Evolutionary conservation across 352 stramenopile genomes (phyloP).

Genomic region (Phytophthora melonis): DNA sequence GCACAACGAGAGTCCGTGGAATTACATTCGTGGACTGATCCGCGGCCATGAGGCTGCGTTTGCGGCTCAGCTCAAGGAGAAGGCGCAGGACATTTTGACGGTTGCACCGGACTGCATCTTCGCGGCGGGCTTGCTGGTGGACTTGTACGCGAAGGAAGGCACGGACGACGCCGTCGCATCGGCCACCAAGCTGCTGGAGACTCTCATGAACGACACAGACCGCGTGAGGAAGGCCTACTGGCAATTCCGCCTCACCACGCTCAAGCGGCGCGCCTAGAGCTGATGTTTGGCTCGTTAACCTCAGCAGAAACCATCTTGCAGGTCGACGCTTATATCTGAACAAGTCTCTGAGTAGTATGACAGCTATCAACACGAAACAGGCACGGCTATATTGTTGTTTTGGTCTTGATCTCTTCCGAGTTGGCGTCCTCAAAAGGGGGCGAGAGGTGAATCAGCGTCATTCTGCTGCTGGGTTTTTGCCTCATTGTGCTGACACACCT

Average conservation of each 20-base stretch:
- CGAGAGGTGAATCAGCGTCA: slow-evolving; percentile 1
- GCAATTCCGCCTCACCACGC: slow-evolving; percentile 64
- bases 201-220: slow-evolving; percentile 80
- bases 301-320: neutral
- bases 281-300: neutral
- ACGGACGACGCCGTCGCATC: slow-evolving; percentile 48
- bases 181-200: slow-evolving; percentile 68
- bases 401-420: slow-evolving; percentile 29
- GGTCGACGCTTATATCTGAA: neutral
- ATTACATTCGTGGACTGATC: slow-evolving; percentile 87
- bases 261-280: slow-evolving; percentile 43
- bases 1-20: slow-evolving; percentile 94
- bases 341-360: slow-evolving; percentile 1
- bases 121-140: slow-evolving; percentile 73
- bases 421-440: slow-evolving; percentile 9
- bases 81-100: slow-evolving; percentile 50
- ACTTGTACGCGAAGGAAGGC: slow-evolving; percentile 69
- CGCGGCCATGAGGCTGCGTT: slow-evolving; percentile 61
- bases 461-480: neutral
- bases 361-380: slow-evolving; percentile 38
- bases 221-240: slow-evolving; percentile 79
- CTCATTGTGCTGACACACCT: slow-evolving; percentile 12
- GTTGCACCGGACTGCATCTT: slow-evolving; percentile 71
- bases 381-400: slow-evolving; percentile 40
- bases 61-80: slow-evolving; percentile 47